A percentile compares a stretch with the other conserved stretches of the same genome.
These are phyloP conservation scores for Chlorella sp. DNA, from an alignment of 139 green algal genomes.

Conservation along the genomic window DNA sequence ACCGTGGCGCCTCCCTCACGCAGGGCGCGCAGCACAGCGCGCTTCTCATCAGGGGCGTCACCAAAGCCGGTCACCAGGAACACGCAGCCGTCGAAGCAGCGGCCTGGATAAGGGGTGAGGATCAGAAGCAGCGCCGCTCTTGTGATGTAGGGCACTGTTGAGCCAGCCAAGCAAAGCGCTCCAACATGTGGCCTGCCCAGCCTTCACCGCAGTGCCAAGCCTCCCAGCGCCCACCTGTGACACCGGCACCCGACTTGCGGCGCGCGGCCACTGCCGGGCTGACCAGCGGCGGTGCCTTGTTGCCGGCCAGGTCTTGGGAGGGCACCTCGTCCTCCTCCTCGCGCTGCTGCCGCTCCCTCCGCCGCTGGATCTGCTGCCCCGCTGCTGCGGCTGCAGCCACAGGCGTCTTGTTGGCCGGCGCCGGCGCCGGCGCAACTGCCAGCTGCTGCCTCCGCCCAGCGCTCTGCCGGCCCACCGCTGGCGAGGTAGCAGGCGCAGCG, in stretches of 20 bases:
- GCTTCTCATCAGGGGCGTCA: not conserved
- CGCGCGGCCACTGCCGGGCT: not conserved
- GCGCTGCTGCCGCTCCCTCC: not conserved
- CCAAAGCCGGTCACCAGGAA: slow-evolving; percentile 30
- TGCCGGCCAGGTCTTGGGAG: slow-evolving; percentile 6
- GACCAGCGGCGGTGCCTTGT: not conserved
- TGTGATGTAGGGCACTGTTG: no score
- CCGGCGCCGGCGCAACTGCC: not conserved
- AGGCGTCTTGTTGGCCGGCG: not conserved
- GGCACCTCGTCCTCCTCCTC: slow-evolving; percentile 17
- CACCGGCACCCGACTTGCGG: not conserved
- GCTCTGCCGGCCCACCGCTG: not conserved
- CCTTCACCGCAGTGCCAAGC: no score
- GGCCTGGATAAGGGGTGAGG: not conserved
- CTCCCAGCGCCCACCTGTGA: not conserved
- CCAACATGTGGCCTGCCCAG: no score
- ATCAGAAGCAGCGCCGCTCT: no score
- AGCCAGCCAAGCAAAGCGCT: no score
- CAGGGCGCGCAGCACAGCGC: not conserved
- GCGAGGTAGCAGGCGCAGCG: not conserved
- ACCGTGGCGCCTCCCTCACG: not conserved
- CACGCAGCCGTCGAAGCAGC: slow-evolving; percentile 24
- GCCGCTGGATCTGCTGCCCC: not conserved
- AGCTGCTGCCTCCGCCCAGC: not conserved
- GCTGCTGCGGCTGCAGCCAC: not conserved